Evolutionary conservation across 352 stramenopile genomes (phyloP).

Genomic region (Phytophthora citricola): DNA sequence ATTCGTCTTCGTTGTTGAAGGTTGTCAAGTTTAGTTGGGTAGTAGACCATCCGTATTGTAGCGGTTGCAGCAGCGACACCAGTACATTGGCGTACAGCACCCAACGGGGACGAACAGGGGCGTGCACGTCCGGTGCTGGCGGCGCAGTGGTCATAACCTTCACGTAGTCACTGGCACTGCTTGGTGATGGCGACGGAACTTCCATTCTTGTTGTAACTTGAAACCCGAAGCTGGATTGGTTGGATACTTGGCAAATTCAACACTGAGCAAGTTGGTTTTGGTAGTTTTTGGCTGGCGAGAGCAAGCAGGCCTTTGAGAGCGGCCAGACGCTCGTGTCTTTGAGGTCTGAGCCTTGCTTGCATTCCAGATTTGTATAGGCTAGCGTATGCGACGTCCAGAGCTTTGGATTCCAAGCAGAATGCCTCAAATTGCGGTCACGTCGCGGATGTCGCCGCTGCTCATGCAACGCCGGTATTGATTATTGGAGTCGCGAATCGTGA

Average conservation of each 20-base stretch:
- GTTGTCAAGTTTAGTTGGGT: conserved; percentile 60
- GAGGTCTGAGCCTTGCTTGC: neutral
- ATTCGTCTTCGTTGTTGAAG: conserved; percentile 50
- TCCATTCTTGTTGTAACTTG: conserved; percentile 12
- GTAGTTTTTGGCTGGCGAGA: too few relatives aligned
- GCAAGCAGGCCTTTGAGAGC: neutral
- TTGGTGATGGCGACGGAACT: conserved; percentile 12
- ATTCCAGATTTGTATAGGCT: too few relatives aligned
- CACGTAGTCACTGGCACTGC: conserved; percentile 16
- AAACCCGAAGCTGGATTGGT: conserved; percentile 7
- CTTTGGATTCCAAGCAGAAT: too few relatives aligned
- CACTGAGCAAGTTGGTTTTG: conserved; percentile 13
- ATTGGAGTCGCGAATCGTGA: conserved; percentile 27
- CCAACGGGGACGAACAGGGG: conserved; percentile 20
- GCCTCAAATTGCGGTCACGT: conserved; percentile 7
- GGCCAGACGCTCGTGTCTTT: conserved; percentile 5
- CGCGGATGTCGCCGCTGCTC: neutral
- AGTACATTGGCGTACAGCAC: conserved; percentile 47
- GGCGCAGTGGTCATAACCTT: conserved; percentile 10
- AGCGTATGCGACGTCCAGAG: conserved; percentile 7
- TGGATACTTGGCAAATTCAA: conserved; percentile 19
- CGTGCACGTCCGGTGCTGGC: conserved; percentile 9
- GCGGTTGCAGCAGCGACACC: conserved; percentile 44
- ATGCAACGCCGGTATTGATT: conserved; percentile 17
- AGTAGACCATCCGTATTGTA: conserved; percentile 63